Evolutionary conservation across 2,329 filamentous ascomycete species (phyloP), one percentile per base, ranked within the genome.

Genomic region (Cercospora beticola): DNA sequence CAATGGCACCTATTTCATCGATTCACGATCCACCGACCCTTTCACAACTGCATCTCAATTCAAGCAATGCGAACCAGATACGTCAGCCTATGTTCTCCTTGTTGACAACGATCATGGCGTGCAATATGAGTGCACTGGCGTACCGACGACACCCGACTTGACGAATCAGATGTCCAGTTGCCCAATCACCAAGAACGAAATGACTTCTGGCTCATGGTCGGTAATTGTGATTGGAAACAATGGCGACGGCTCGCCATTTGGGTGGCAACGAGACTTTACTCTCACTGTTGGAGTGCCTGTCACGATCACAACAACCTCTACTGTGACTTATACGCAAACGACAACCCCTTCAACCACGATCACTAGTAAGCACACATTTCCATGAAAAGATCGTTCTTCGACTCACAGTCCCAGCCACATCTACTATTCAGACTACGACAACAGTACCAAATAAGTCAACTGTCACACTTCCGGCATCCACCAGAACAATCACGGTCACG

Each of bases 1-100:
- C 70, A 81, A 80, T 40, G 78, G 78, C 2, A 71, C 74, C 18
- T 84, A 83, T 74, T 84, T 83, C 73, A 82, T 83, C 72, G 83
- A 84, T 72, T 77, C 78, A 9, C 72, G 76, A 16, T 82, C 81
- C 0, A 75, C 73, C 3, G 81, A 82, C 2, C 72, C 73, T 5
- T 84, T 84, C 70, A 82, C 81, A 18, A 80, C 80, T 23, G 80
- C 82, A 5, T 81, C 81, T 4, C 79, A 82, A 54, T 84, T 83
- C 68, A 72, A 79, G 61, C 81, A 81, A 33, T 84, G 82, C 72
- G 77, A 81, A 43, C 72, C 76, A 40, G 81, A 81, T 62, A 70
- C 77, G 54, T 78, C 81, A 18, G 77, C 82, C 65, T 80, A 83
- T 28, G 72, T 84, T 30, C 75, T 84, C 14, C 78, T 83, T 10